Conservation (phyloP, 768 basidiomycete genomes). For the Artomyces pyxidatus region DNA sequence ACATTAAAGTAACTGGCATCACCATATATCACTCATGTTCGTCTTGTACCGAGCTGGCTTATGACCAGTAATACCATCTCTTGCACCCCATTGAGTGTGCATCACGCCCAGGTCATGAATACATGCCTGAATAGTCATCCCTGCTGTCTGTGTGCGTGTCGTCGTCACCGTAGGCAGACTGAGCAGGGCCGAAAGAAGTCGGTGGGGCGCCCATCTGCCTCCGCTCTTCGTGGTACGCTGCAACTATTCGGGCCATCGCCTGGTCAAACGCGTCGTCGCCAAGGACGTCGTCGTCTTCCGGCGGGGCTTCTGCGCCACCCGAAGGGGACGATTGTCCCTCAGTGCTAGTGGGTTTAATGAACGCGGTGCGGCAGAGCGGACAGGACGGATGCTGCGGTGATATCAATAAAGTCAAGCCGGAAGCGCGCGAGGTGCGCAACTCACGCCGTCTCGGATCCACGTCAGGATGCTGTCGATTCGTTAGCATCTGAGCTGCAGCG, state of each 20-base stretch:
- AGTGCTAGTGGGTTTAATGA: slow-evolving; percentile 21
- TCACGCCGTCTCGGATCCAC: slow-evolving; percentile 16
- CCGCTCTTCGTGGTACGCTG: slow-evolving; percentile 5
- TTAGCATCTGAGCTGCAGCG: slow-evolving; percentile 3
- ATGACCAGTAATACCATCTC: too few relatives aligned
- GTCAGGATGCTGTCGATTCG: slow-evolving; percentile 7
- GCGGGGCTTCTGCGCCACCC: background rate
- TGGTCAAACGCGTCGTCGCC: background rate
- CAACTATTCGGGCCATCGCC: slow-evolving; percentile 4
- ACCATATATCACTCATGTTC: too few relatives aligned
- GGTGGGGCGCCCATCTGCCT: background rate
- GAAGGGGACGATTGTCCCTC: background rate
- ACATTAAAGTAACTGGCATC: too few relatives aligned
- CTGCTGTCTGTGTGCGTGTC: slow-evolving; percentile 19
- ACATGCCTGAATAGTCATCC: slow-evolving; percentile 45
- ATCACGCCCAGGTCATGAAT: too few relatives aligned
- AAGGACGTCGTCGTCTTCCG: background rate
- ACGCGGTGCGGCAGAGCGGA: slow-evolving; percentile 50
- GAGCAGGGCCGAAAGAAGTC: background rate
- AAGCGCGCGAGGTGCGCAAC: background rate
- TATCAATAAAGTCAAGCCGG: slow-evolving; percentile 8
- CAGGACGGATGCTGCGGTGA: slow-evolving; percentile 50
- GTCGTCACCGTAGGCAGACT: background rate
- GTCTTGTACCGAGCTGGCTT: too few relatives aligned
- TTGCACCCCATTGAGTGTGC: too few relatives aligned